Evolutionary conservation across 495 filamentous ascomycete genomes (phyloP).

Genomic region (Penicillium coprophilum): DNA sequence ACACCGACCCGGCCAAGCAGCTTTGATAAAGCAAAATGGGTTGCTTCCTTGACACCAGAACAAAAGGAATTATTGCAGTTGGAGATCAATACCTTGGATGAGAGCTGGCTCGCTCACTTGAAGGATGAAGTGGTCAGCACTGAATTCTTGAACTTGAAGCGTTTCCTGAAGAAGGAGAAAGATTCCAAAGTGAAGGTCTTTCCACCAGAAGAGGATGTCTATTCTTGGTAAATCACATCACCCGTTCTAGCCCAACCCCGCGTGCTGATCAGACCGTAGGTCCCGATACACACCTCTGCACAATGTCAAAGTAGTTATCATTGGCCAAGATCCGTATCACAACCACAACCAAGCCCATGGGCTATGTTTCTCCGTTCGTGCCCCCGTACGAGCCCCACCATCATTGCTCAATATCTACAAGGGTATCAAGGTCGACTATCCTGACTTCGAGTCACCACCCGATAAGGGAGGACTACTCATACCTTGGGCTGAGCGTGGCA

Average conservation of each 20-base stretch:
- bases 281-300: conserved; percentile 86
- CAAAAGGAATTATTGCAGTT: conserved; percentile 78
- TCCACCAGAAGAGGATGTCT: conserved; percentile 85
- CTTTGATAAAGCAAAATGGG: conserved; percentile 89
- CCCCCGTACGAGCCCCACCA: conserved; percentile 83
- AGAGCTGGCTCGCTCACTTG: conserved; percentile 83
- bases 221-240: conserved; percentile 69
- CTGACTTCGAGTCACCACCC: conserved; percentile 69
- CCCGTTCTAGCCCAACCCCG: neutral
- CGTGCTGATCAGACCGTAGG: conserved; percentile 46
- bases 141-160: conserved; percentile 83
- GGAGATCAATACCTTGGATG: conserved; percentile 88
- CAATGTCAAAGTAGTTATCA: conserved; percentile 82
- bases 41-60: conserved; percentile 71
- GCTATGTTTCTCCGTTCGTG: conserved; percentile 88
- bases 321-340: conserved; percentile 98
- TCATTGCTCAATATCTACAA: conserved; percentile 91
- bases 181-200: conserved; percentile 73
- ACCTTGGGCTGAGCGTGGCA: conserved; percentile 90
- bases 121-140: conserved; percentile 76
- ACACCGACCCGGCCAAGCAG: conserved; percentile 40
- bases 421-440: conserved; percentile 82
- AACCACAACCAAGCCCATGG: conserved; percentile 94
- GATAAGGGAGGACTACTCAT: conserved; percentile 77
- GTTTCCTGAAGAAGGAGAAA: conserved; percentile 78